Percentiles rank a stretch among this genome's conserved stretches.
phyloP scores from a whole-genome alignment of 208 protist genomes.

The Trypanosoma congolense region DNA sequence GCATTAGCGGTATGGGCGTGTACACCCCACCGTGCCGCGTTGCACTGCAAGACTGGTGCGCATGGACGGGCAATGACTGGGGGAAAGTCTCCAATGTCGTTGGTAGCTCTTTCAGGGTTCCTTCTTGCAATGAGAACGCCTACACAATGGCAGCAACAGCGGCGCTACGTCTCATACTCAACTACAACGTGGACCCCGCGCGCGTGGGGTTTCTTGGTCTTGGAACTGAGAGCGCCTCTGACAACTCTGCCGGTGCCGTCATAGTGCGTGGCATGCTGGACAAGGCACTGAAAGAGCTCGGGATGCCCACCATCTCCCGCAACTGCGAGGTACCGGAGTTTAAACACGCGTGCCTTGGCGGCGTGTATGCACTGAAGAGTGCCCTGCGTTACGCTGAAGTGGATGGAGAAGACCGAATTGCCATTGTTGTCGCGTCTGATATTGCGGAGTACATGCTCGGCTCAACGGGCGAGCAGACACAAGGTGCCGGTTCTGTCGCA shows the following conservation, averaged over 20 bases:
- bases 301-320: conserved; percentile 64
- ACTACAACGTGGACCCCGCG: conserved; percentile 79
- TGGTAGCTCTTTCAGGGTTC: conserved; percentile 84
- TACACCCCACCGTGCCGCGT: conserved; percentile 83
- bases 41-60: conserved; percentile 81
- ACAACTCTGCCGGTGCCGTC: conserved; percentile 89
- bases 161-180: conserved; percentile 81
- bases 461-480: conserved; percentile 87
- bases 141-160: conserved; percentile 91
- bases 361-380: conserved; percentile 87
- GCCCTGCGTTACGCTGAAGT: conserved; percentile 60
- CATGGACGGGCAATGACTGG: conserved; percentile 89
- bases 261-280: conserved; percentile 90
- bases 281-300: conserved; percentile 66
- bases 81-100: conserved; percentile 86
- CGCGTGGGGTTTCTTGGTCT: conserved; percentile 86
- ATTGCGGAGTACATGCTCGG: conserved; percentile 88
- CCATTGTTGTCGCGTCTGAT: conserved; percentile 85
- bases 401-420: conserved; percentile 65
- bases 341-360: conserved; percentile 90
- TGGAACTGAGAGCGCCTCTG: conserved; percentile 83
- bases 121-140: conserved; percentile 78
- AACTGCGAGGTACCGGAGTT: conserved; percentile 90
- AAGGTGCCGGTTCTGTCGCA: conserved; percentile 80
- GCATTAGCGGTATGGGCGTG: conserved; percentile 82